Evolutionary conservation across 2,329 filamentous ascomycete species (phyloP).

Genomic region (Grosmannia huntii): DNA sequence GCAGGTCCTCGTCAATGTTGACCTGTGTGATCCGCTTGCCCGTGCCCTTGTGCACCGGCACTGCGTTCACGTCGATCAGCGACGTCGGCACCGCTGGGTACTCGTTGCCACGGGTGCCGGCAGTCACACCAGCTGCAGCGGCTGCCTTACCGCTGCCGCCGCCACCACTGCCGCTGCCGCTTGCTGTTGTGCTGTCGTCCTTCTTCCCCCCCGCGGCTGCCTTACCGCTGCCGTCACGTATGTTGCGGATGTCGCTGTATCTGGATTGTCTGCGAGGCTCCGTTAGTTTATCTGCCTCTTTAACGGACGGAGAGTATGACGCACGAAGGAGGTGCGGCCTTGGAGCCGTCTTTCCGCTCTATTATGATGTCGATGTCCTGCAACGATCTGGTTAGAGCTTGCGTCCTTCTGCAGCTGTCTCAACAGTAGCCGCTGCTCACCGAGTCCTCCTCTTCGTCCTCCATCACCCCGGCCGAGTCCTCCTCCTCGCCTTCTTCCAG

Average conservation of each 20-base stretch:
- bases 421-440: constrained; percentile 17
- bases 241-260: constrained; percentile 54
- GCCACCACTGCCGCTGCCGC: not conserved
- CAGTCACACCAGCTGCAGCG: constrained; percentile 12
- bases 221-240: constrained; percentile 21
- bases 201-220: constrained; percentile 22
- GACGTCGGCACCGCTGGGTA: constrained; percentile 58
- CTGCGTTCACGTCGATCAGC: constrained; percentile 71
- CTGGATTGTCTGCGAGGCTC: constrained; percentile 37
- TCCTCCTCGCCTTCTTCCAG: constrained; percentile 53
- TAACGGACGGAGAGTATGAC: constrained; percentile 15
- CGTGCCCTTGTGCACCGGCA: constrained; percentile 63
- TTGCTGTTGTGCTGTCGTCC: constrained; percentile 21
- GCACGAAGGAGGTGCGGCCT: constrained; percentile 45
- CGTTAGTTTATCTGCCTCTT: not conserved
- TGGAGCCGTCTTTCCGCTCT: constrained; percentile 51
- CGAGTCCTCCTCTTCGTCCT: constrained; percentile 48
- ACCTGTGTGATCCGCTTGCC: constrained; percentile 73
- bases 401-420: not conserved
- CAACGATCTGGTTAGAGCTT: not conserved
- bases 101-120: not conserved
- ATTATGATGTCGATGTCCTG: constrained; percentile 58
- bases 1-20: constrained; percentile 61
- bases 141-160: constrained; percentile 30
- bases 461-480: constrained; percentile 47